Percentiles rank a stretch among this genome's conserved stretches.
Evolutionary conservation across 208 protist species (phyloP).

Genomic region (Leishmania arabica): DNA sequence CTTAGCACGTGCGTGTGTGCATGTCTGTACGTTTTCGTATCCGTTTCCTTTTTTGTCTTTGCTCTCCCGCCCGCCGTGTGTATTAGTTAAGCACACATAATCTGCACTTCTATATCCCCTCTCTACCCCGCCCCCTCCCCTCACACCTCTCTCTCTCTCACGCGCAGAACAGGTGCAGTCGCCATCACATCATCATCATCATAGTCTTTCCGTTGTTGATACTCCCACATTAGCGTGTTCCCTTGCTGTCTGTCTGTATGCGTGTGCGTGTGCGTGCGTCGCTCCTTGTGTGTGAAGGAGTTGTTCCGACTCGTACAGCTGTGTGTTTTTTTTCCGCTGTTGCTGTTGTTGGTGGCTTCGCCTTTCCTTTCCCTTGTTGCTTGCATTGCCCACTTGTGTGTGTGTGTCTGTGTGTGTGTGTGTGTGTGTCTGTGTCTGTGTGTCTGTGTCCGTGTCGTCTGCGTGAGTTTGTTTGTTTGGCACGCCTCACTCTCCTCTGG

Average conservation of each 20-base stretch:
- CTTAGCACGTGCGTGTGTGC: not conserved
- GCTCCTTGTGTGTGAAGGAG: not conserved
- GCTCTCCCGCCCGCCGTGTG: not conserved
- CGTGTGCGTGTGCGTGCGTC: not conserved
- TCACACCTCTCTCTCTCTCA: not conserved
- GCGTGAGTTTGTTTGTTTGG: too few species aligned
- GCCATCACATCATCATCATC: not conserved
- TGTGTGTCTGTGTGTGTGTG: too few species aligned
- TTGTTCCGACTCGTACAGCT: not conserved
- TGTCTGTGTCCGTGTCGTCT: too few species aligned
- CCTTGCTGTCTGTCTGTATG: not conserved
- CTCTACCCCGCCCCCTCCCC: not conserved
- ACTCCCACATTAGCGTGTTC: not conserved
- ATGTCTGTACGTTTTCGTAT: not conserved
- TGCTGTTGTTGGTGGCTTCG: not conserved
- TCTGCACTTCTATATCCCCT: not conserved
- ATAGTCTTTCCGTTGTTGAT: not conserved
- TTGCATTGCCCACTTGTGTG: not conserved
- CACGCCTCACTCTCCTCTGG: too few species aligned
- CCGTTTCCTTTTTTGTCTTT: not conserved
- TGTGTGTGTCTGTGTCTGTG: too few species aligned
- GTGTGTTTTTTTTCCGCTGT: not conserved
- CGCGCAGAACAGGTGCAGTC: not conserved
- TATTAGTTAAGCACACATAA: slow-evolving; percentile 9
- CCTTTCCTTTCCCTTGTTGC: not conserved